phyloP scores from a whole-genome alignment of 768 basidiomycete species.

The Collybia sordida region DNA sequence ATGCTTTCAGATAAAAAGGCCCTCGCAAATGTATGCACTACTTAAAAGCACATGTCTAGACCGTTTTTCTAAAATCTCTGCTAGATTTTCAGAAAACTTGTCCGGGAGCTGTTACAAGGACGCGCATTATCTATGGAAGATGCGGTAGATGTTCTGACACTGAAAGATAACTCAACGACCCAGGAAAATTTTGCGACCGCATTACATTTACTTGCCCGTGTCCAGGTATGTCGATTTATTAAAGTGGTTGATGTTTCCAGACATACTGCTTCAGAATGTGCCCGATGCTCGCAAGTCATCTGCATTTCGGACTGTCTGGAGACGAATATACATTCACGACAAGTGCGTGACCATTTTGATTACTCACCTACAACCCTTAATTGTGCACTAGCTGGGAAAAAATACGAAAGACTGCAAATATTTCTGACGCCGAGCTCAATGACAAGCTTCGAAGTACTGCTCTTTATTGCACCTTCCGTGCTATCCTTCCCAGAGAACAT shows the following conservation, averaged over 20 bases:
- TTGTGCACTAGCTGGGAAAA: constrained; percentile 64
- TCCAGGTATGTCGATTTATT: constrained; percentile 37
- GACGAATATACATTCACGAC: constrained; percentile 85
- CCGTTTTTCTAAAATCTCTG: background rate
- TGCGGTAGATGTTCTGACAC: constrained; percentile 76
- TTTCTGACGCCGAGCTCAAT: constrained; percentile 77
- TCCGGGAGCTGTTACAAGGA: constrained; percentile 71
- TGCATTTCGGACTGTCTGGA: constrained; percentile 79
- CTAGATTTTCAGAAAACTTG: constrained; percentile 65
- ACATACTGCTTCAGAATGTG: constrained; percentile 43
- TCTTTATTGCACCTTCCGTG: constrained; percentile 63
- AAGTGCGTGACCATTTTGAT: constrained; percentile 54
- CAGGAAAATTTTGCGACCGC: constrained; percentile 69
- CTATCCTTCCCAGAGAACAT: constrained; percentile 40
- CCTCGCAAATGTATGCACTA: constrained; percentile 44
- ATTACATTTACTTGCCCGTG: constrained; percentile 61
- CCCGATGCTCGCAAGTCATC: constrained; percentile 70
- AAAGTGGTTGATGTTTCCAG: background rate
- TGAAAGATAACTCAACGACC: constrained; percentile 73
- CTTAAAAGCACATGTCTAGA: background rate
- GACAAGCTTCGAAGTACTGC: constrained; percentile 73
- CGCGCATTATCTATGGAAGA: constrained; percentile 77
- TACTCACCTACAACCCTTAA: background rate
- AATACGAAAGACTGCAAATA: constrained; percentile 70
- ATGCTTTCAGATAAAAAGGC: constrained; percentile 46